Base-by-base conservation (phyloP, 225 moss, liverwort and hornwort species). In the Polytrichum formosum region DNA sequence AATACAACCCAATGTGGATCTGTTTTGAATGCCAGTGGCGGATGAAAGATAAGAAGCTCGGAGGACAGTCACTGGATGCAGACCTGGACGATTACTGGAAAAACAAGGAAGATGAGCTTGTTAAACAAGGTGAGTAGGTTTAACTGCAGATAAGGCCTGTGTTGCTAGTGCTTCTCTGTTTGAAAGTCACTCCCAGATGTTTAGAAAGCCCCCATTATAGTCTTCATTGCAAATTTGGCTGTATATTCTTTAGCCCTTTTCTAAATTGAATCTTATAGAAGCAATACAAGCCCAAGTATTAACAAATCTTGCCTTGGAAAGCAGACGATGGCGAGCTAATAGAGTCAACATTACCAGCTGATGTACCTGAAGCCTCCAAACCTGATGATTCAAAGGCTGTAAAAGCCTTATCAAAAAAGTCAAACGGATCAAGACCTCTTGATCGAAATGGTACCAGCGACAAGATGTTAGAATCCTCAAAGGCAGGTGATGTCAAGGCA, bases 21-120 rank as follows among this genome's bases (percentile, higher is more conserved):
- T 25, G 63, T 10, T 28, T 53, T 29, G 64, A 64, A 58, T 83
- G 76, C 53, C 76, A 90, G 91, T 93, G 89, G 87, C 90, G 90
- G 69, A 84, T 93, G 87, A 87, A 90, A 80, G 93, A 91, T 73
- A 93, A 91, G 82, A 93, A 93, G 80, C 72, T 87, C 59, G 89
- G 91, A 29, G 91, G 88, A 53, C 79, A 85, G 71, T 93, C 90
- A 54, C 66, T 93, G 77, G 93, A 93, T 75, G 78, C 93, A 70
- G 93, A 93, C 64, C 76, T 93, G 71, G 93, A 91, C 35, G 91
- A 93, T 28, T 93, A 93, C 71, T 91, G 89, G 93, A 93, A 87
- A 75, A 85, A 81, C 29, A 91, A 90, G 65, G 76, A 84, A 74
- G 88, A 88, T 31, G 88, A 86, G 29, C 71, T 76, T 33, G 79